Percentiles rank a stretch among this genome's conserved stretches.
Conservation (phyloP, 2,329 filamentous ascomycete genomes). For the Xylariomycetidae sp. region DNA sequence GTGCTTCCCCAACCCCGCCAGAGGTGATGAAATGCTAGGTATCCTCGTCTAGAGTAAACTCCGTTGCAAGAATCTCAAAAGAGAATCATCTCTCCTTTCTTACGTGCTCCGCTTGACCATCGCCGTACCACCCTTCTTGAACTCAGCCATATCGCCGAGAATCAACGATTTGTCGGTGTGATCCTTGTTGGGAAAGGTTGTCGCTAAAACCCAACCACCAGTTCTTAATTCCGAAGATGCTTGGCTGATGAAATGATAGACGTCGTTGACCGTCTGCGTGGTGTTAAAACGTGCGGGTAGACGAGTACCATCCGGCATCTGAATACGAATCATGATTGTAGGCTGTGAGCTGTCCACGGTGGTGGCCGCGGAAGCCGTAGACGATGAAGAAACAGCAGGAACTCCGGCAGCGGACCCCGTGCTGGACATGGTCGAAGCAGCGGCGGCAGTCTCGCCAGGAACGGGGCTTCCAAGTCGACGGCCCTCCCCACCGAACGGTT, state of each 20-base stretch:
- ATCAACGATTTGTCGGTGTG: conserved; percentile 61
- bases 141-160: conserved; percentile 57
- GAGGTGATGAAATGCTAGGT: too few relatives aligned
- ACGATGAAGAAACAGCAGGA: conserved; percentile 16
- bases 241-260: conserved; percentile 70
- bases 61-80: too few relatives aligned
- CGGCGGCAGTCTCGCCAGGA: conserved; percentile 52
- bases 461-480: conserved; percentile 74
- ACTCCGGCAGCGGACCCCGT: conserved; percentile 24
- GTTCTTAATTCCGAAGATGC: conserved; percentile 52
- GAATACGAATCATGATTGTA: conserved; percentile 67
- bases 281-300: conserved; percentile 80
- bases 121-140: conserved; percentile 61
- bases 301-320: conserved; percentile 72
- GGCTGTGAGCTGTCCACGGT: conserved; percentile 63
- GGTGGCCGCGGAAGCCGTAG: conserved; percentile 13
- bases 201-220: conserved; percentile 70
- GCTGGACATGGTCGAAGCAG: conserved; percentile 23
- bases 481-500: conserved; percentile 68
- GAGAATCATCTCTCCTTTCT: too few relatives aligned
- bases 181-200: conserved; percentile 80
- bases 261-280: conserved; percentile 69
- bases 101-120: conserved; percentile 51
- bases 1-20: too few relatives aligned
- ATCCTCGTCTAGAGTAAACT: too few relatives aligned